Evolutionary conservation across 495 filamentous ascomycete genomes (phyloP), one percentile per base, ranked within the genome.

Genomic region (Aspergillus biplanus): DNA sequence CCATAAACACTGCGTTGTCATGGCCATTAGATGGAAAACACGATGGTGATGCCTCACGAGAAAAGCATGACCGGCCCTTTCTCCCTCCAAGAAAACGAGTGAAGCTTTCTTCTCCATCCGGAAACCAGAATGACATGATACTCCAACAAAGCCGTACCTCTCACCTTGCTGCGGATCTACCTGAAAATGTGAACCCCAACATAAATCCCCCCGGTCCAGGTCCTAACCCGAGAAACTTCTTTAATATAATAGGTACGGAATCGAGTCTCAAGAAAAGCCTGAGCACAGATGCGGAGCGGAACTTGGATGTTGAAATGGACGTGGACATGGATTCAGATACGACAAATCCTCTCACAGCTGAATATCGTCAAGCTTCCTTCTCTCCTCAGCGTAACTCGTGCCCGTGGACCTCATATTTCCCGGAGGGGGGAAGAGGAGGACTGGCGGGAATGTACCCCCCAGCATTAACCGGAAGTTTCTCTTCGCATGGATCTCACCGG

Each of bases 171-270:
- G 11, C 2, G 11, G 39, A 44, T 6, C 11, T 13, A 2, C n/a
- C 39, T 44, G 39, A 44, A 15, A 44, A 44, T 44, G n/a, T 44
- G n/a, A 44, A 44, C 39, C 39, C 39, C 16, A 50, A 31, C 47
- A n/a, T 9, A 31, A 50, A 31, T 27, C 21, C 47, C 27, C 21
- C 47, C 9, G 7, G 6, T 18, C 27, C 47, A 21, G 16, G 21
- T 50, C 16, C 21, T 8, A 18, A 50, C 47, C 11, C 9, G 47
- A 5, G 16, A 21, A 31, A 21, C 21, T 27, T 50, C 47, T 18
- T 50, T 18, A 18, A 27, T 8, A 18, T 18, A 9, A n/a, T 27
- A 27, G n/a, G 16, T 50, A n/a, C 6, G 5, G 47, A 50, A 9
- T 31, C 16, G 11, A 18, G 47, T 27, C 11, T 8, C 5, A 18